These are phyloP conservation scores for Cryptosporidium baileyi DNA, from an alignment of 169 alveolate species.

Conservation along the genomic window DNA sequence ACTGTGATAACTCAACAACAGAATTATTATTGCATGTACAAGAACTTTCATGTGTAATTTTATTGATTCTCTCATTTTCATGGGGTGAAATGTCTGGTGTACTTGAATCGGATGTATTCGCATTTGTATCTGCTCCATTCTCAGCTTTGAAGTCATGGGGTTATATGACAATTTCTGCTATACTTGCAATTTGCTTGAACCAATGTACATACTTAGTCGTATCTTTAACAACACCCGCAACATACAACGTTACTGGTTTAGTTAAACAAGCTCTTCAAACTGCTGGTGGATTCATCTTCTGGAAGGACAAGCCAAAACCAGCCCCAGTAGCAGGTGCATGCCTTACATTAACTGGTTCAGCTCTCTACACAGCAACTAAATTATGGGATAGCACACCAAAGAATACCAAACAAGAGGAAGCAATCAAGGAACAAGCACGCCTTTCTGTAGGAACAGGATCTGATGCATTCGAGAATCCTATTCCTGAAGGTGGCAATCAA, in stretches of 20 bases:
- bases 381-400: slow-evolving; percentile 64
- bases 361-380: slow-evolving; percentile 52
- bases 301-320: slow-evolving; percentile 52
- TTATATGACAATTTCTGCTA: slow-evolving; percentile 50
- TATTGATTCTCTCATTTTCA: background rate
- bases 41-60: slow-evolving; percentile 59
- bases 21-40: slow-evolving; percentile 63
- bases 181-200: slow-evolving; percentile 55
- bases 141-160: slow-evolving; percentile 35
- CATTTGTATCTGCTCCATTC: slow-evolving; percentile 48
- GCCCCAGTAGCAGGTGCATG: slow-evolving; percentile 70
- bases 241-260: slow-evolving; percentile 68
- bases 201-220: slow-evolving; percentile 67
- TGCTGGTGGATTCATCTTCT: slow-evolving; percentile 67
- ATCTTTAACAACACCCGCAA: slow-evolving; percentile 62
- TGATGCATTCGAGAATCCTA: slow-evolving; percentile 65
- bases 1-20: slow-evolving; percentile 67
- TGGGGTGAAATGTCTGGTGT: slow-evolving; percentile 61
- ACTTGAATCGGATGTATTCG: slow-evolving; percentile 22
- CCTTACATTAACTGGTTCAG: slow-evolving; percentile 65
- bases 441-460: slow-evolving; percentile 63
- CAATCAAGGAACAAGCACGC: slow-evolving; percentile 64
- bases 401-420: slow-evolving; percentile 48
- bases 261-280: slow-evolving; percentile 65
- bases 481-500: slow-evolving; percentile 27